A percentile compares a stretch with the other conserved stretches of the same genome.
phyloP scores from a whole-genome alignment of 139 green algal species.

The Tetraselmis chui region DNA sequence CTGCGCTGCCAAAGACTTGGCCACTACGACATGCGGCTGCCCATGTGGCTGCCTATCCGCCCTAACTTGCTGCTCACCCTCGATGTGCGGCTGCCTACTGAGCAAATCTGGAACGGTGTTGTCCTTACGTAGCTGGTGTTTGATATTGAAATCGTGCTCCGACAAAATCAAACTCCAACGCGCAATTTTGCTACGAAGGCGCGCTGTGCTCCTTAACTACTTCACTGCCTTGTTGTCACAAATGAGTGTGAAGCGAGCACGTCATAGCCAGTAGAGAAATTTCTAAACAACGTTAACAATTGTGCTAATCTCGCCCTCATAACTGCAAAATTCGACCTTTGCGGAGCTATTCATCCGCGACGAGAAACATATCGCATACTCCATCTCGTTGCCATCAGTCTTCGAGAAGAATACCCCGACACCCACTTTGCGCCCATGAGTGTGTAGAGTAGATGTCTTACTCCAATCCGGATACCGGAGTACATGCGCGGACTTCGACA shows the following conservation, averaged over 20 bases:
- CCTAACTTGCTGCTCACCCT: too few relatives aligned
- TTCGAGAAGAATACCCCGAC: constrained; percentile 3
- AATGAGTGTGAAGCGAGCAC: constrained; percentile 1
- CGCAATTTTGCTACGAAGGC: constrained; percentile 4
- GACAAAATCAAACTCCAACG: constrained; percentile 8
- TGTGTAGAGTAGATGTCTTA: constrained; percentile 6
- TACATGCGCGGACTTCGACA: not conserved
- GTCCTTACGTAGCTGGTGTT: constrained; percentile 1
- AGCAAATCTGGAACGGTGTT: constrained; percentile 4
- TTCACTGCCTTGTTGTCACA: constrained; percentile 15
- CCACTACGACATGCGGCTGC: not conserved
- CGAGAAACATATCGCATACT: constrained; percentile 5
- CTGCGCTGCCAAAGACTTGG: too few relatives aligned
- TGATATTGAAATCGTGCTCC: constrained; percentile 4
- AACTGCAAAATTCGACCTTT: too few relatives aligned
- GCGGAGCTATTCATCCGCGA: not conserved
- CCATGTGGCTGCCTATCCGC: not conserved
- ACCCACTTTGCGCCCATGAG: constrained; percentile 1
- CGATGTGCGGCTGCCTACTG: constrained; percentile 2
- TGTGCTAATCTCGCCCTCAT: too few relatives aligned
- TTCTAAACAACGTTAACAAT: constrained; percentile 4
- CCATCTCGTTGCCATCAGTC: not conserved
- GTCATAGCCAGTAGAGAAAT: constrained; percentile 7
- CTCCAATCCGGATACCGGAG: not conserved
- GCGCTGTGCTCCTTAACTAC: not conserved